phyloP scores from a whole-genome alignment of 176 grass and related monocot genomes.

The Oryza meyeriana region DNA sequence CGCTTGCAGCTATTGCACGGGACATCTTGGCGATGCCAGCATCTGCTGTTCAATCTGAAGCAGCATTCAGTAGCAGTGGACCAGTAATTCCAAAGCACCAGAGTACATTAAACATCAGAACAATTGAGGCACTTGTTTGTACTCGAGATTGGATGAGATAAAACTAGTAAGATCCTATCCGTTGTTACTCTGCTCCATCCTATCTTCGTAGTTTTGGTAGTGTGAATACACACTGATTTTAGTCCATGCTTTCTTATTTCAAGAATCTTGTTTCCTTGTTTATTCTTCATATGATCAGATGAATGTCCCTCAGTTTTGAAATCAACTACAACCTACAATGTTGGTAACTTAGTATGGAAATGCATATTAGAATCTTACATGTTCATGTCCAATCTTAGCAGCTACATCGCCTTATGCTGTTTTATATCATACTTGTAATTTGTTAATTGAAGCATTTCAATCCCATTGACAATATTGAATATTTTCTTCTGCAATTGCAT shows the following conservation, averaged over 20 bases:
- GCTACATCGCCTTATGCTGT: background rate
- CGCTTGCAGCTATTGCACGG: constrained; percentile 26
- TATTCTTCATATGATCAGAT: background rate
- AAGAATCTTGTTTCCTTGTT: background rate
- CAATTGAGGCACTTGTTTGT: constrained; percentile 58
- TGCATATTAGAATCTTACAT: background rate
- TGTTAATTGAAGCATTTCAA: background rate
- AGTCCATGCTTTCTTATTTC: background rate
- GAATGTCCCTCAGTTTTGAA: background rate
- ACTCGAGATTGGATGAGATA: constrained; percentile 49
- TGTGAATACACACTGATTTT: background rate
- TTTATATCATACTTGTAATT: background rate
- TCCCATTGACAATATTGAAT: background rate
- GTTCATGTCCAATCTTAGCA: background rate
- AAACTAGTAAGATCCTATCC: constrained; percentile 21
- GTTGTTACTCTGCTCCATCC: background rate
- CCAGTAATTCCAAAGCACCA: constrained; percentile 48
- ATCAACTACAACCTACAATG: background rate
- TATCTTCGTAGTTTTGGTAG: background rate
- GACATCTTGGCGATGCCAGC: constrained; percentile 48
- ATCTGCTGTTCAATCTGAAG: constrained; percentile 38
- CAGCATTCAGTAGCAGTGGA: constrained; percentile 37
- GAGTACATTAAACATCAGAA: constrained; percentile 45
- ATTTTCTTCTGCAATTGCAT: background rate
- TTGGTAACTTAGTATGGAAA: background rate